These are phyloP conservation scores for Phytophthora vignae DNA, from an alignment of 352 stramenopile species.

Conservation along the genomic window DNA sequence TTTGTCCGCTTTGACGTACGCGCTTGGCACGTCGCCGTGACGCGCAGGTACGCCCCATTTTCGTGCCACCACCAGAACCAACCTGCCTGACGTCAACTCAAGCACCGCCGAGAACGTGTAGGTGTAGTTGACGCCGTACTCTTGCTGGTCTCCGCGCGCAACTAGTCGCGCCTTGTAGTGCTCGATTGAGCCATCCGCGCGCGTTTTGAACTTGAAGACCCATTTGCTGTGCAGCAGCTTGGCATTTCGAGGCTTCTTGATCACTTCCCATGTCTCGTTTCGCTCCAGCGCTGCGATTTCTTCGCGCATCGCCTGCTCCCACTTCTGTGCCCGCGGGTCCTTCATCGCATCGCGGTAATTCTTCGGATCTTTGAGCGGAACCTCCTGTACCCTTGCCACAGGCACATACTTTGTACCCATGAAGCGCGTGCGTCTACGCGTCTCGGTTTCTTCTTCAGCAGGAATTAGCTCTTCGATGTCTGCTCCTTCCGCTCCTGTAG, in stretches of 20 bases:
- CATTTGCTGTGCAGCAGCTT: background rate
- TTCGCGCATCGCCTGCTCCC: background rate
- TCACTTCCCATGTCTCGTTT: background rate
- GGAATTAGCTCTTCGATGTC: no score
- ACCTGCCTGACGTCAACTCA: background rate
- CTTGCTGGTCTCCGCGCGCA: background rate
- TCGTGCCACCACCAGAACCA: background rate
- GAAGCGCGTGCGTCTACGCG: background rate
- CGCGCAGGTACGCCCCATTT: background rate
- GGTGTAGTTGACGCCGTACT: background rate
- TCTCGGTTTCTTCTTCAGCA: no score
- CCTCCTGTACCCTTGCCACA: background rate
- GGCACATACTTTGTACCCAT: background rate
- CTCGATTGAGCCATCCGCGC: background rate
- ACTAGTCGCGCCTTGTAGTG: background rate
- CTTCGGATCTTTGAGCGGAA: background rate
- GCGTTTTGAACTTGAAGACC: background rate
- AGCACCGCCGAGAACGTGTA: background rate
- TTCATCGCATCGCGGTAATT: background rate
- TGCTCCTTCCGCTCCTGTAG: background rate
- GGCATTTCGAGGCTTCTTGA: background rate
- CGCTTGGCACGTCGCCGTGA: background rate
- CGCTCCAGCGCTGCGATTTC: background rate
- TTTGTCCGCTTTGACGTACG: background rate
- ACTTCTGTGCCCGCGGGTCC: background rate